Base-by-base conservation (phyloP, 1,139 yeast genomes). In the Hemisphaericaspora lyxosophila region DNA sequence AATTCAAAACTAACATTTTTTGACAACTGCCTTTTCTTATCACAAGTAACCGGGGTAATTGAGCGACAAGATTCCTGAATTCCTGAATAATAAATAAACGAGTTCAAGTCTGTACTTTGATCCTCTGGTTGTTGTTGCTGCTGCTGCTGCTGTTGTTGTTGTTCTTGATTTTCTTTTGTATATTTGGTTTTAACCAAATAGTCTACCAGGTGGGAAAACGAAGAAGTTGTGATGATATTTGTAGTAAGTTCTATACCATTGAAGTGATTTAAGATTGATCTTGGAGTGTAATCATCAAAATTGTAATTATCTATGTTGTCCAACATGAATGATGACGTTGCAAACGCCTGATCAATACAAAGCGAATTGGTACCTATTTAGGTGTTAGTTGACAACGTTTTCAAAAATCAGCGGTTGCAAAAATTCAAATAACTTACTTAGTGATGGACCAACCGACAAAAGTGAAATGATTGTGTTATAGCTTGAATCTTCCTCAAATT, bases 391-490 rank as follows among this genome's bases (percentile, higher is more conserved):
- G 15, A 14, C 7, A 14, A 3, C 22, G 33, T 26, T 31, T 31
- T 26, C 33, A 31, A 31, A 31, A 33, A 12, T 4, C 14, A 11
- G n/a, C 5, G 26, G 9, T 22, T 5, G 29, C n/a, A 12, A 26
- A 24, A 18, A 14, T 14, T 11, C 8, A 17, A 14, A n/a, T 12
- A 8, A 33, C 31, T 14, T 33, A 33, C 36, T 12, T 18, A 33
- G 5, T 7, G 36, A 18, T 18, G 36, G 36, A 5, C 31, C 31
- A 9, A 33, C 28, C 15, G 36, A 33, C 12, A 33, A 17, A 14
- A 19, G 18, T 19, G 36, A 26, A 7, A 18, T n/a, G 4, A 14
- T n/a, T 7, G 31, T 18, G 23, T 2, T 27, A 16, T 27, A 15
- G 11, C 30, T 17, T 17, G 23, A 28, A 28, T 18, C n/a, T 9